Evolutionary conservation across 345 rosid genomes (phyloP).

Genomic region (Salix exigua): DNA sequence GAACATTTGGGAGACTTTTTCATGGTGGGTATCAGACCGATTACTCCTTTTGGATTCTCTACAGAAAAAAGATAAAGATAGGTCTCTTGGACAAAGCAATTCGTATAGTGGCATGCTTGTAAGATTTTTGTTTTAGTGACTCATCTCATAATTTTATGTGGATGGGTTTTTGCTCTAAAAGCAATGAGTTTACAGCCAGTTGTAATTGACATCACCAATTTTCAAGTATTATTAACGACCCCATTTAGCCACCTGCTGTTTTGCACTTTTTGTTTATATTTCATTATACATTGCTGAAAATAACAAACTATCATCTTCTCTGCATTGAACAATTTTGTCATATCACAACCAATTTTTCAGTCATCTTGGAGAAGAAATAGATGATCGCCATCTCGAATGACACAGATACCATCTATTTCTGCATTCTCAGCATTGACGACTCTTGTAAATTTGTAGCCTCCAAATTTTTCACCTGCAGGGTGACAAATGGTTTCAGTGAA

Average conservation of each 20-base stretch:
- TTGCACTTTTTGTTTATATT: slow-evolving; percentile 10
- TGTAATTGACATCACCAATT: slow-evolving; percentile 17
- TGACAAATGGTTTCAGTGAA: slow-evolving; percentile 34
- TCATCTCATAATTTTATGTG: neutral
- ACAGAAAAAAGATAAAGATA: slow-evolving; percentile 9
- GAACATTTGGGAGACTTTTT: neutral
- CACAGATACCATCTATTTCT: slow-evolving; percentile 70
- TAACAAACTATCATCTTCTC: slow-evolving; percentile 23
- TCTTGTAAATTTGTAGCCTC: slow-evolving; percentile 50
- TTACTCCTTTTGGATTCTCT: neutral
- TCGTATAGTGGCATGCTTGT: slow-evolving; percentile 1
- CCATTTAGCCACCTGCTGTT: slow-evolving; percentile 15
- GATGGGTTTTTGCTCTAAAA: slow-evolving; percentile 4
- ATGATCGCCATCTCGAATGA: slow-evolving; percentile 91
- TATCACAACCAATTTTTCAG: slow-evolving; percentile 18
- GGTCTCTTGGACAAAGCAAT: slow-evolving; percentile 1
- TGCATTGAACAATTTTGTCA: slow-evolving; percentile 16
- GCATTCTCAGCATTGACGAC: slow-evolving; percentile 62
- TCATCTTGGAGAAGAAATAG: slow-evolving; percentile 59
- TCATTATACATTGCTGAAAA: slow-evolving; percentile 24
- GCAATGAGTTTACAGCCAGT: slow-evolving; percentile 12
- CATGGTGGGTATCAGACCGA: neutral
- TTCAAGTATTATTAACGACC: slow-evolving; percentile 9
- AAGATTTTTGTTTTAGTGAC: slow-evolving; percentile 1
- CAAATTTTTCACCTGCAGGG: slow-evolving; percentile 82